Base-by-base conservation (phyloP, 441 rosid species). In the Arabidopsis hybrid region DNA sequence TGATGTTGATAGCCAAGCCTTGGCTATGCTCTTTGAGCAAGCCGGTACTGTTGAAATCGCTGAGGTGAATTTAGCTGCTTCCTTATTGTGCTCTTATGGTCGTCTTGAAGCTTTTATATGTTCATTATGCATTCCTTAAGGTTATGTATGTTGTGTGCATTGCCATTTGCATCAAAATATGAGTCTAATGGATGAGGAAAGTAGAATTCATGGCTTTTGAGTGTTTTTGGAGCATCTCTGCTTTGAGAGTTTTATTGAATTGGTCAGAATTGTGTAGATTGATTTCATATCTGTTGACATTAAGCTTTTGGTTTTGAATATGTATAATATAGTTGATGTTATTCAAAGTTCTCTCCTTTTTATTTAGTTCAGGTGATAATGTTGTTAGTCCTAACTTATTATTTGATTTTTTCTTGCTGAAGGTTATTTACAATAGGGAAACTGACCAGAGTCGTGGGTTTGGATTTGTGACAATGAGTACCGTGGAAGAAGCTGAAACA, bases 391-490 rank as follows among this genome's bases (percentile, higher is more conserved):
- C 12, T 64, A 34, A 14, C 7, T 45, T 35, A 12, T 71, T 43
- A 4, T 58, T 46, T 16, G 52, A 29, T 13, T 39, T 79, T 9
- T 84, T 59, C 4, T 73, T 63, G 71, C 56, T 77, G 70, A 79
- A 95, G 99, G 93, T 95, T 76, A 86, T 95, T 64, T 91, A 89
- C 82, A 88, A 92, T 73, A 86, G 90, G 73, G 95, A 87, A 52
- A 92, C 92, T 10, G 96, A 95, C 72, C 85, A 76, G 69, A 95
- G 99, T 60, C 90, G 99, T 18, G 99, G 99, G 36, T 95, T 95
- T 65, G 99, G 99, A 43, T 95, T 95, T n/a, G 97, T 95, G 71
- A 91, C 96, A 4, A 92, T 95, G 96, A 92, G 97, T 78, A 85
- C 90, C 0, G 90, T 89, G 60, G 97, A 88, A 50, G 97, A 95